Evolutionary conservation across 441 rosid species (phyloP), one percentile per base, ranked within the genome.

Genomic region (Brassica balearica): DNA sequence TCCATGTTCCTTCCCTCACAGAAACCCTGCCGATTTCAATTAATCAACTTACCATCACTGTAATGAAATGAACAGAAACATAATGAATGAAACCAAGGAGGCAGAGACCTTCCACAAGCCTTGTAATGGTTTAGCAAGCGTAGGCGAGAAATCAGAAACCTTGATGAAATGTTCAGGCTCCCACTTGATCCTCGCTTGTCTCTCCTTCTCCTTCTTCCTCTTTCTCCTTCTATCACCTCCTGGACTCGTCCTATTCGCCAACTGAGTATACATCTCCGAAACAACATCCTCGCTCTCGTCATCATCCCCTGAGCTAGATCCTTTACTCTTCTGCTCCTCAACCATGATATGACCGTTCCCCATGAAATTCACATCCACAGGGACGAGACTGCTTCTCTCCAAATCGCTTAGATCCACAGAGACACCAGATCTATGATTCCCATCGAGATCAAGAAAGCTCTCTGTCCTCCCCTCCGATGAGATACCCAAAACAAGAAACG

Each of bases 61-160:
- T 19, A 19, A 19, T 19, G 19, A 36, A 36, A 23, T 23, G 3
- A 23, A 23, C 27, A 23, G 27, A 8, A 36, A 36, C 27, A 23
- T 36, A 36, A 36, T 36, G 10, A 36, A 2, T 36, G 43, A 36
- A 36, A 36, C 43, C 0, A 9, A 36, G n/a, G 62, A 55, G 27
- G 2, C 62, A 79, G 80, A 79, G 80, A 92, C 98, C 99, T 92
- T 93, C 98, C 97, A 93, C 53, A 93, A 76, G 20, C 98, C 99
- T 84, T 95, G 98, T 84, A 95, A 79, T 7, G 97, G 99, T 67
- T 90, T 89, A 11, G 84, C 71, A 0, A 74, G 68, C 1, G 92
- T 91, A 58, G 99, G 95, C 0, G 86, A 90, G 84, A 81, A 92
- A 84, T 92, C 88, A 41, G 73, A 48, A 68, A 95, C 87, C 88